Evolutionary conservation across 78 protist species (phyloP).

Genomic region (Parvularia atlantis): DNA sequence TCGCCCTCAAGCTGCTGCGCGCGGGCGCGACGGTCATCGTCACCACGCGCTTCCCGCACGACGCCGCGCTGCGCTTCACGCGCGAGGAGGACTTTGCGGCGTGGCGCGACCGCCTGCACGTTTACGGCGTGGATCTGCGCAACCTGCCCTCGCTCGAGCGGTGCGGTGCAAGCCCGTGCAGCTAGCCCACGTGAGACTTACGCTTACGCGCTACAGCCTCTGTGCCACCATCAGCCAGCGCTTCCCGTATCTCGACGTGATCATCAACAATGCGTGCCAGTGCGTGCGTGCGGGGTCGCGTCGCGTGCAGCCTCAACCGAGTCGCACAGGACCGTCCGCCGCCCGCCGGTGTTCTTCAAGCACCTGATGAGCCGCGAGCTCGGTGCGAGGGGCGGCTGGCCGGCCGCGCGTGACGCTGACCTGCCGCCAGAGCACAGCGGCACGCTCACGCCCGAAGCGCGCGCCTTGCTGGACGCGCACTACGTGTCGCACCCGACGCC

Average conservation of each 20-base stretch:
- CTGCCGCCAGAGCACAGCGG: no score
- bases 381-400: no score
- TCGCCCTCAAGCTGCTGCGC: constrained; percentile 13
- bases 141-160: constrained; percentile 22
- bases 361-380: constrained; percentile 7
- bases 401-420: no score
- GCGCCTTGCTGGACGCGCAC: no score
- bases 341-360: constrained; percentile 33
- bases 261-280: constrained; percentile 69
- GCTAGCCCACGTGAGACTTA: no score
- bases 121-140: constrained; percentile 48
- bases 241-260: constrained; percentile 39
- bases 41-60: constrained; percentile 58
- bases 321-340: constrained; percentile 42
- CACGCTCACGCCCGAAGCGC: no score
- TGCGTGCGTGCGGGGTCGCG: no score
- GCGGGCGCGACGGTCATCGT: constrained; percentile 40
- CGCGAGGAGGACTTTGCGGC: neutral
- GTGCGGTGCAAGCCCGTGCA: no score
- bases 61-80: constrained; percentile 1
- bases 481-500: no score
- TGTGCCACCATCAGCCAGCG: neutral
- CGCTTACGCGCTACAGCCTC: no score
- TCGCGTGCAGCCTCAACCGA: no score
- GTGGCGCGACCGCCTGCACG: constrained; percentile 4